Base-by-base conservation (phyloP, 139 green algal species). In the Chlorella sp. region DNA sequence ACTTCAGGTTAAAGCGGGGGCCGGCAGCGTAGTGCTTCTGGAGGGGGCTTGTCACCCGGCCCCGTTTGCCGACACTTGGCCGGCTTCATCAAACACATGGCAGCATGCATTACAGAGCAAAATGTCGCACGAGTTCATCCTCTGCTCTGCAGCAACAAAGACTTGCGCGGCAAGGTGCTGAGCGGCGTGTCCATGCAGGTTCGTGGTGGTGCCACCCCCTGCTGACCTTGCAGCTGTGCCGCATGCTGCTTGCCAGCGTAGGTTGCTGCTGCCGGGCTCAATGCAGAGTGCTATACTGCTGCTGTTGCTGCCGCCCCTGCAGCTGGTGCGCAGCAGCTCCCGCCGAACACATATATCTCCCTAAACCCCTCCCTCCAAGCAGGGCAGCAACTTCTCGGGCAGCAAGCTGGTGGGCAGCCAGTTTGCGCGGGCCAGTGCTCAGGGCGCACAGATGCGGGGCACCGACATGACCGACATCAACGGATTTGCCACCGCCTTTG, bases 401-500 rank as follows among this genome's bases (percentile, higher is more conserved):
- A 76, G 65, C 70, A 88, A 89, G 62, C 85, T 94, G 62, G 77
- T 90, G 34, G 87, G 88, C 65, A 70, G 73, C 26, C 89, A 92
- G 85, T 92, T 94, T 81, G 88, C 89, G 0, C 84, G 91, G 30
- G 89, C 91, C 36, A 56, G 80, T 56, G 81, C 81, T 16, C 81
- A 86, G 41, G 81, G 81, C 20, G 81, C 40, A 67, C 87, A 36
- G 86, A 88, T 56, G 56, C 64, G 78, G 32, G 83, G 88, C 1
- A 87, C 88, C 22, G 89, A 93, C 88, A 85, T 93, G 41, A 92
- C 88, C 0, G 90, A 93, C 62, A 81, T 88, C 28, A 93, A 93
- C 87, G 86, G 84, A 34, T 93, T 88, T 70, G 72, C 62, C 41
- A 91, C 83, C 43, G 58, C 69, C n/a, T 93, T 93, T 85, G 86